These are phyloP conservation scores for Heterococcus sp. DNA, from an alignment of 108 stramenopile species.

Conservation along the genomic window DNA sequence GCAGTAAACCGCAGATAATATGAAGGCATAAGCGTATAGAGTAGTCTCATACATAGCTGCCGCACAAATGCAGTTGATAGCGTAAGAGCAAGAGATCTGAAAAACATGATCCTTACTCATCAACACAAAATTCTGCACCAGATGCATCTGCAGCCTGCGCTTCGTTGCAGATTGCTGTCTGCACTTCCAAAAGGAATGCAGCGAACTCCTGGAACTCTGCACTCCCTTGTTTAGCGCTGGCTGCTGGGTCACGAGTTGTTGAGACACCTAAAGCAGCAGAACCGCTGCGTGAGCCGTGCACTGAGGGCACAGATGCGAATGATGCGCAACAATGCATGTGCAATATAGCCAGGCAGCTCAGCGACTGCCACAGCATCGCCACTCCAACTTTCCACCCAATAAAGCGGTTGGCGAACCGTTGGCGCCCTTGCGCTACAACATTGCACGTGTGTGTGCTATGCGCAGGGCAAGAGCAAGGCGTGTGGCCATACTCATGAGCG, in stretches of 20 bases:
- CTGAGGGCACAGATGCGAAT: neutral
- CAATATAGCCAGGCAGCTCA: too few species aligned
- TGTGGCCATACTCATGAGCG: too few species aligned
- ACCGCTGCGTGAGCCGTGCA: too few species aligned
- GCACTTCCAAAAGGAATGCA: neutral
- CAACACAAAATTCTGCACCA: neutral
- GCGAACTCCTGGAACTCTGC: neutral
- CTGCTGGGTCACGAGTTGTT: neutral
- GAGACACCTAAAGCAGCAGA: neutral
- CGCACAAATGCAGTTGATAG: too few species aligned
- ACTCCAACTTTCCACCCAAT: too few species aligned
- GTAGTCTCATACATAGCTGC: too few species aligned
- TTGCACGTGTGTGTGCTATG: too few species aligned
- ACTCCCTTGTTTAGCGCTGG: neutral
- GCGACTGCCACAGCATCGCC: too few species aligned
- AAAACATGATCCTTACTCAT: neutral
- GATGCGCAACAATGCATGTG: neutral
- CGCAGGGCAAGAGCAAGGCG: too few species aligned
- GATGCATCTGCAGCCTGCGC: neutral
- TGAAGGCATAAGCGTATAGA: neutral
- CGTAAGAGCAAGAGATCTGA: neutral
- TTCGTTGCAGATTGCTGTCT: neutral
- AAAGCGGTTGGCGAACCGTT: too few species aligned
- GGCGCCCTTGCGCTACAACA: too few species aligned
- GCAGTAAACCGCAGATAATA: neutral